Evolutionary conservation across 805 yeast species (phyloP), one percentile per base, ranked within the genome.

Genomic region (Ogataea haglerorum): DNA sequence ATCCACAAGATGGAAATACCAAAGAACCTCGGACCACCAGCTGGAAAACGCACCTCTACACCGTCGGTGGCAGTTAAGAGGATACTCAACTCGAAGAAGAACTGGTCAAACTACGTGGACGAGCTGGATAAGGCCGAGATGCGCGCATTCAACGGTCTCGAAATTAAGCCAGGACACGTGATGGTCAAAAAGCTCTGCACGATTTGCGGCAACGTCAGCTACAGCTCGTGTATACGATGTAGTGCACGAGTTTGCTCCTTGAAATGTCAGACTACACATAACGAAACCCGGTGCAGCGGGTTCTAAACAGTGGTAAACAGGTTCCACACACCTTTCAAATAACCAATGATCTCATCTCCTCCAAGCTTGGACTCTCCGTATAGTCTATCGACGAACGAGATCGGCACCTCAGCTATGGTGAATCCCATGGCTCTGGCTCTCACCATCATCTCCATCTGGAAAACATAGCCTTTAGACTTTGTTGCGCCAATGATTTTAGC

Each of bases 391-490:
- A 83, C 91, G 55, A 84, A 83, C 46, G 79, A 74, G 52, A 83
- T 83, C 35, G 90, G 90, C 23, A 82, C 89, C 60, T 83, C 91
- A 22, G 84, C 90, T 51, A 83, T 81, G 13, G 76, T 70, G 65
- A 73, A 80, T n/a, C 82, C 82, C 59, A 80, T 65, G n/a, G 81
- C 69, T 58, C 85, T 73, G 29, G 91, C 91, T 51, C 91, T 76
- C 17, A 83, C 91, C 78, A 83, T 81, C 89, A 83, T 82, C 65
- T 83, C 91, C 91, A 83, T 83, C 67, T 83, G 91, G 76, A 83
- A 83, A 30, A 84, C 91, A 54, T 84, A 83, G 37, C 91, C 91
- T 65, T 84, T 83, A 26, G 85, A 78, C 57, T 75, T 72, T 34
- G 90, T 82, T 43, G 72, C 83, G 35, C 68, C 75, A 48, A 83